phyloP scores from a whole-genome alignment of 306 rosid species.

The Vigna hirtella region DNA sequence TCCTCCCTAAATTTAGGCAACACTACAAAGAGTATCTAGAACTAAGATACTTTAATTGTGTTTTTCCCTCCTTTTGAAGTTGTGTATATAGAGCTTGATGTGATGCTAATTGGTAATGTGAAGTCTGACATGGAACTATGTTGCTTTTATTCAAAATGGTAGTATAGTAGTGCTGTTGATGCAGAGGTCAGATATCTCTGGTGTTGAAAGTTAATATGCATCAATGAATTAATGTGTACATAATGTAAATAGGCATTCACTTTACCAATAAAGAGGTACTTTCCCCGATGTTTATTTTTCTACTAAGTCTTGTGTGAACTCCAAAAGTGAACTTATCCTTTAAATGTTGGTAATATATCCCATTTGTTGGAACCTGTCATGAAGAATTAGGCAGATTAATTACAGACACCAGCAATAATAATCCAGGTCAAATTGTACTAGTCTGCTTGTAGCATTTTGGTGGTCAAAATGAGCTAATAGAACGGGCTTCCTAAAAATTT shows the following conservation, averaged over 20 bases:
- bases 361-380: neutral
- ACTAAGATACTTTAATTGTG: neutral
- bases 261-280: slow-evolving; percentile 23
- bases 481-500: neutral
- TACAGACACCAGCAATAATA: neutral
- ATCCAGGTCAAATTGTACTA: neutral
- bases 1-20: slow-evolving; percentile 10
- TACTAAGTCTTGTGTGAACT: neutral
- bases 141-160: slow-evolving; percentile 5
- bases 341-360: neutral
- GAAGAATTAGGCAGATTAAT: neutral
- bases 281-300: neutral
- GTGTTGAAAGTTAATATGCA: neutral
- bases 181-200: neutral
- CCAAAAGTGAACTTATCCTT: neutral
- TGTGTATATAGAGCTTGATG: slow-evolving; percentile 4
- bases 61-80: neutral
- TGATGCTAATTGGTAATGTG: neutral
- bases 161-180: neutral
- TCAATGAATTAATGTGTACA: neutral
- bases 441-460: neutral
- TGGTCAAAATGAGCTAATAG: neutral
- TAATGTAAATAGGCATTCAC: neutral
- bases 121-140: neutral
- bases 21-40: slow-evolving; percentile 15